These are phyloP conservation scores for Geopyxis carbonaria DNA, from an alignment of 495 filamentous ascomycete genomes.

Conservation along the genomic window DNA sequence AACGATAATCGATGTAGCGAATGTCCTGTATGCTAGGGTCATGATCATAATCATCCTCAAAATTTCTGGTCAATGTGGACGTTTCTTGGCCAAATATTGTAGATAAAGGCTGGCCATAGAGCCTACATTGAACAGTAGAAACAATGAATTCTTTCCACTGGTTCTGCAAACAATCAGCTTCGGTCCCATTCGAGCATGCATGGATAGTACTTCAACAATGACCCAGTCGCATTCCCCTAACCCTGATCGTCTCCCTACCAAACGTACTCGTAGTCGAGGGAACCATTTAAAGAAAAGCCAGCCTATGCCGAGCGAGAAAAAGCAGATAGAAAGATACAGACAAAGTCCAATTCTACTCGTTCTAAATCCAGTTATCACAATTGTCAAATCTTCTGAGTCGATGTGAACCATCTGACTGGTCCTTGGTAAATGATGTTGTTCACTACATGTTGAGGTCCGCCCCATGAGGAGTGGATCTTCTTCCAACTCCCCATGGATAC, in stretches of 20 bases:
- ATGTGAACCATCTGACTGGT: conserved; percentile 83
- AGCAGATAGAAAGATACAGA: conserved; percentile 50
- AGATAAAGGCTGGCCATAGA: conserved; percentile 66
- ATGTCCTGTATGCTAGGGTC: conserved; percentile 62
- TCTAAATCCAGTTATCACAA: conserved; percentile 78
- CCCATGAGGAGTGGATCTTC: conserved; percentile 59
- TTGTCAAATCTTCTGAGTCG: conserved; percentile 77
- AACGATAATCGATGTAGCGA: conserved; percentile 71
- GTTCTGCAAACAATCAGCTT: conserved; percentile 38
- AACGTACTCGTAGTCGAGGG: conserved; percentile 62
- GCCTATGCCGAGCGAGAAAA: conserved; percentile 53
- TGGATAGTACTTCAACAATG: conserved; percentile 51
- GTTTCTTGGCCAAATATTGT: conserved; percentile 52
- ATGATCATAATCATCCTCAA: conserved; percentile 59
- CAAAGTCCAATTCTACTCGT: conserved; percentile 51
- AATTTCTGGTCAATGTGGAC: conserved; percentile 10
- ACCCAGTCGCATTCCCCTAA: conserved; percentile 72
- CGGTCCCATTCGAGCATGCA: background rate
- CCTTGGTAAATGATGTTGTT: conserved; percentile 38
- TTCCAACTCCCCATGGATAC: conserved; percentile 39
- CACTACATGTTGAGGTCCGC: conserved; percentile 41
- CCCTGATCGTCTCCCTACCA: conserved; percentile 50
- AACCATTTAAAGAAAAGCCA: conserved; percentile 83
- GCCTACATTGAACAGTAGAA: conserved; percentile 43
- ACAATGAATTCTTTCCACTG: conserved; percentile 86